A percentile compares a stretch with the other conserved stretches of the same genome.
Evolutionary conservation across 176 grass and related monocot genomes (phyloP).

Genomic region (Avena eriantha): DNA sequence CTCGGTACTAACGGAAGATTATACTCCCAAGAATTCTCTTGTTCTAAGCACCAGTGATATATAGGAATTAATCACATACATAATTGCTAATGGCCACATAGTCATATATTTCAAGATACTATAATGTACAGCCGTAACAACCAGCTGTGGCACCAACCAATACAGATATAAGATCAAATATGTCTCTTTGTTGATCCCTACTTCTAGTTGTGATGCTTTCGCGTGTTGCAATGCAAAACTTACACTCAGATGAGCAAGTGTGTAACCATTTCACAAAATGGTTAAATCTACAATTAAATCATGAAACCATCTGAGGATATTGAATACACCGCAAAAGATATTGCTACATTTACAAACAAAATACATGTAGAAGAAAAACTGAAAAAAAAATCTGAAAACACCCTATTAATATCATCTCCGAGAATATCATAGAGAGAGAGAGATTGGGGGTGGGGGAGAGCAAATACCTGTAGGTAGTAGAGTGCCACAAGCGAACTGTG

Average conservation of each 20-base stretch:
- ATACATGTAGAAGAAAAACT: not conserved
- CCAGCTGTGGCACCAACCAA: not conserved
- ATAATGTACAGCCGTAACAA: not conserved
- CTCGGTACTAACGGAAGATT: not conserved
- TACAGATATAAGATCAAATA: constrained; percentile 2
- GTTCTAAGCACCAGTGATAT: constrained; percentile 8
- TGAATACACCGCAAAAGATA: constrained; percentile 4
- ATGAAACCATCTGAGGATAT: not conserved
- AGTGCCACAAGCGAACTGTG: constrained; percentile 92
- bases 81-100: not conserved
- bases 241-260: not conserved
- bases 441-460: too few species aligned
- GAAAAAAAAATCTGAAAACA: too few species aligned
- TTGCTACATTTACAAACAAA: not conserved
- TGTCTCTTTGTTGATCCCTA: not conserved
- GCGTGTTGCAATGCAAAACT: not conserved
- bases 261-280: constrained; percentile 24
- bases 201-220: not conserved
- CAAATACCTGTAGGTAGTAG: constrained; percentile 86
- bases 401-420: too few species aligned
- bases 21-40: not conserved
- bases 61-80: constrained; percentile 14
- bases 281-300: not conserved
- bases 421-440: too few species aligned
- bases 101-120: not conserved